These are phyloP conservation scores for Mycena floridula DNA, from an alignment of 768 basidiomycete genomes.

Conservation along the genomic window DNA sequence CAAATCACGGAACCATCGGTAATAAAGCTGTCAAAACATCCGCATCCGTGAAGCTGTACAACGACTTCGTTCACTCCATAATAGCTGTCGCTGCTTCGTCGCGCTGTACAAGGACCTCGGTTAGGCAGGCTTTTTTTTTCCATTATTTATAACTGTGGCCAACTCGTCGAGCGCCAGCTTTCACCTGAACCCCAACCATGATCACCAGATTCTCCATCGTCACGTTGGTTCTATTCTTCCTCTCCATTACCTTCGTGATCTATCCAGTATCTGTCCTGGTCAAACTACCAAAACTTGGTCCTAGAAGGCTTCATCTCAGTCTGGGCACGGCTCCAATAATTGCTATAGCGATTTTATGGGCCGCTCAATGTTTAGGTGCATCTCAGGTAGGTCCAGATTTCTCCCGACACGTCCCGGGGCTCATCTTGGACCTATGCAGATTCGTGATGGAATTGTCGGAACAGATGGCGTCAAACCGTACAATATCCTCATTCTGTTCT, in stretches of 20 bases:
- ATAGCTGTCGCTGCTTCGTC: too few species aligned
- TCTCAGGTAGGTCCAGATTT: constrained; percentile 11
- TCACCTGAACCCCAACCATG: constrained; percentile 23
- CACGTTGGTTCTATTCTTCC: constrained; percentile 46
- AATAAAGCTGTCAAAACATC: too few species aligned
- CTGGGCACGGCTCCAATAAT: constrained; percentile 50
- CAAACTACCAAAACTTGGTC: constrained; percentile 23
- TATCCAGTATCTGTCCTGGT: constrained; percentile 36
- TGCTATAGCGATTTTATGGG: constrained; percentile 48
- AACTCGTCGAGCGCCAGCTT: too few species aligned
- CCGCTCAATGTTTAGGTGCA: constrained; percentile 45
- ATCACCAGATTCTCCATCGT: constrained; percentile 37
- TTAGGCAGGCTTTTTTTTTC: too few species aligned
- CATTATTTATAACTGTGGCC: too few species aligned
- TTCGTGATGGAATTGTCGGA: constrained; percentile 77
- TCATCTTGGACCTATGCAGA: constrained; percentile 19
- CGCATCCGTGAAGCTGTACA: too few species aligned
- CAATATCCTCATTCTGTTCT: constrained; percentile 90
- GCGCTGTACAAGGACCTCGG: too few species aligned
- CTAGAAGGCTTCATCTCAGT: constrained; percentile 32
- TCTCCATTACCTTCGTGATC: constrained; percentile 50
- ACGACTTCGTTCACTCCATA: too few species aligned
- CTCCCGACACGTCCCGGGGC: background rate
- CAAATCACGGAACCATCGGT: too few species aligned
- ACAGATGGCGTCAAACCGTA: constrained; percentile 79